Base-by-base conservation (phyloP, 805 yeast species). In the Cyberlindnera misumaiensis region DNA sequence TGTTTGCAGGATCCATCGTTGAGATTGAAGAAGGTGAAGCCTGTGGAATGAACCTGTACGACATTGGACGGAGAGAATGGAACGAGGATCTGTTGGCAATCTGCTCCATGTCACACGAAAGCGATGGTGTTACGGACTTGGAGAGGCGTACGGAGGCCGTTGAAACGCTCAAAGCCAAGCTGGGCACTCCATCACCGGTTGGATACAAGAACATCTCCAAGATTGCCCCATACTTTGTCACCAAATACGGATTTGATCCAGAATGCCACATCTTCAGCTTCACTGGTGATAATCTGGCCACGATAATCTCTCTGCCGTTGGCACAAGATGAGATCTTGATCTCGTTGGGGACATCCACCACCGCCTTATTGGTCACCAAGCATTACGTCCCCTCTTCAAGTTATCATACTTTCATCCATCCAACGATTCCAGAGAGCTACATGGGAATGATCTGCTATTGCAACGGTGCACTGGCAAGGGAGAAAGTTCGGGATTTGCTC, bases 371-470 rank as follows among this genome's bases (percentile, higher is more conserved):
- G 34, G 80, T 88, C 30, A 88, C 96, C 5, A 81, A 85, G 42
- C 71, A 76, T 40, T 88, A 80, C 55, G 69, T 68, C 14, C 88
- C 96, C 2, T 81, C 89, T 2, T 76, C 86, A 5, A 83, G 80
- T 49, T 88, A 87, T 56, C 96, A 88, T 55, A 60, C 87, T 47
- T 88, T 88, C 64, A 76, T 76, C 45, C 96, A 89, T 56, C 96
- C 97, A 8, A 82, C 94, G 0, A 73, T 83, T 44, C 73, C 75
- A 1, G 70, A 69, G 28, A 77, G 81, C 28, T 88, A 77, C 57
- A 89, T 88, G 96, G 95, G 94, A 16, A 88, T 88, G 97, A 75
- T 89, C 39, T 88, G 97, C 58, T 88, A 88, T 59, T 83, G 94
- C 54, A 88, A 88, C 57, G 96, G 97, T 0, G 74, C 96, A 0